Evolutionary conservation across 768 basidiomycete genomes (phyloP), one percentile per base, ranked within the genome.

Genomic region (Hygrophoropsis aurantiaca): DNA sequence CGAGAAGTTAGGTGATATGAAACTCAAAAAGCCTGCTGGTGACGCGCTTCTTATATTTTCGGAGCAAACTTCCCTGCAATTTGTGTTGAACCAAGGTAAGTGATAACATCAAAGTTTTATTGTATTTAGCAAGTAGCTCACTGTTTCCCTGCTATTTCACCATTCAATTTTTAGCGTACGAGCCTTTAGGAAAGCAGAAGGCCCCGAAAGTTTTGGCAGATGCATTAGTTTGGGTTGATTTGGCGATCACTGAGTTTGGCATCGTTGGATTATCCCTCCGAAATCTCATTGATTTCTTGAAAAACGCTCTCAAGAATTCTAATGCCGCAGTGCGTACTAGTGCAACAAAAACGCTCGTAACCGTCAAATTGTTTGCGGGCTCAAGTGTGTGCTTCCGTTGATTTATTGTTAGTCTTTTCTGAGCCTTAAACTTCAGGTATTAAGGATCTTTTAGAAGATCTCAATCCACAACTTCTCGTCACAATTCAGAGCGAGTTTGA

Each of bases 161-260:
- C 16, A 20, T 24, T 30, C 60, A 38, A 46, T 46, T 45, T 6
- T 47, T 52, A 97, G 97, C 84, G 0, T 99, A 97, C 61, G 97
- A 97, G 19, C 88, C 95, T 0, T 70, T 99, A 58, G 80, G 81
- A 23, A 97, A 94, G 67, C 93, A 94, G 64, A 99, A 99, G 64
- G 95, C 97, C 3, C 95, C 97, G 0, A 99, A 98, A 68, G 91
- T 93, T 35, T 77, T 97, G 26, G 91, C 94, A 0, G 97, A 99
- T 62, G 85, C 94, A 2, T 67, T 94, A 39, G 69, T 75, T 20
- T 98, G 95, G 94, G 79, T 97, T 48, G 92, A 93, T 49, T 78
- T 82, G 26, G 86, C 88, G 7, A 68, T 99, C 25, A 74, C 73
- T 15, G 97, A 98, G 47, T 99, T 99, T 62, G 97, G 97, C 33